Evolutionary conservation across 257 asterid genomes (phyloP).

Genomic region (Nicotiana sylvestris): DNA sequence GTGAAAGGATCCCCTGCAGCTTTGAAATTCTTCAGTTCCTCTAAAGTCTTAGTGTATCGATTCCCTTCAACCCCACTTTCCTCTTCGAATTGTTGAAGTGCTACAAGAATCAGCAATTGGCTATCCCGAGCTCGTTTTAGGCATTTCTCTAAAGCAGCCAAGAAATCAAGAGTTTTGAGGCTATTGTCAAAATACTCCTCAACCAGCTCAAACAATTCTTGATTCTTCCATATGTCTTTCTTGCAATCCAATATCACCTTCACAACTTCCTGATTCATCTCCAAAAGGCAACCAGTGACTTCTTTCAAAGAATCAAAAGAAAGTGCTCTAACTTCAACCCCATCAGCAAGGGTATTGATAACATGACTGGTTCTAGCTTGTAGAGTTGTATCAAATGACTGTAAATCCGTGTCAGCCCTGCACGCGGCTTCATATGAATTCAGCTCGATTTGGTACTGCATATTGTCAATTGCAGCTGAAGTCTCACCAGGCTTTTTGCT

Average conservation of each 20-base stretch:
- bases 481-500: conserved; percentile 78
- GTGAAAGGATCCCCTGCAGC: conserved; percentile 81
- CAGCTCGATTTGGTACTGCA: conserved; percentile 49
- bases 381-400: conserved; percentile 58
- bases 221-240: conserved; percentile 87
- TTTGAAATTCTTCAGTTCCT: conserved; percentile 65
- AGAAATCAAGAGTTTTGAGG: conserved; percentile 67
- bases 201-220: conserved; percentile 71
- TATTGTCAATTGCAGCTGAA: conserved; percentile 47
- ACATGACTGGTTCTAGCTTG: conserved; percentile 61
- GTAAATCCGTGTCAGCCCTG: conserved; percentile 57
- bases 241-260: conserved; percentile 86
- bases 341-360: conserved; percentile 67
- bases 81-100: conserved; percentile 64
- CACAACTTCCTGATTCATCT: conserved; percentile 87
- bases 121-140: conserved; percentile 61
- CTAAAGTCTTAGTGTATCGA: conserved; percentile 47
- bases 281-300: conserved; percentile 76
- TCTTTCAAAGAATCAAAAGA: conserved; percentile 80
- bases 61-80: conserved; percentile 47
- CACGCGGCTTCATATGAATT: conserved; percentile 80
- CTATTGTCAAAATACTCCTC: conserved; percentile 84
- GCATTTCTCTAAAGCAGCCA: conserved; percentile 71
- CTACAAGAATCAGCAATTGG: conserved; percentile 70
- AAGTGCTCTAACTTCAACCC: conserved; percentile 79